Evolutionary conservation across 2,329 filamentous ascomycete species (phyloP).

Genomic region (Orbilia blumenaviensis): DNA sequence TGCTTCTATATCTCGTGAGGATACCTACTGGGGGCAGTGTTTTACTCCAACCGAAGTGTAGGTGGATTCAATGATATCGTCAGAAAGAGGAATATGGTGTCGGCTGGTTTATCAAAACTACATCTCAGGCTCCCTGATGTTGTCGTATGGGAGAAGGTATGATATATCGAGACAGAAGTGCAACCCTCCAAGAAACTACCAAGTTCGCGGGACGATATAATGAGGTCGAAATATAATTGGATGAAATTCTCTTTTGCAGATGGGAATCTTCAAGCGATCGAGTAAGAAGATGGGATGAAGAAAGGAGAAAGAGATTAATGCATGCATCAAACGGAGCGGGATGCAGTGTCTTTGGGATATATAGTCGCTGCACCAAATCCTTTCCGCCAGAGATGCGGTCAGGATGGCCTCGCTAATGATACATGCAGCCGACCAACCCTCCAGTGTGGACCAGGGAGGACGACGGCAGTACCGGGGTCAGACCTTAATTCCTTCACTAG

Average conservation of each 20-base stretch:
- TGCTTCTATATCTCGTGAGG: not conserved
- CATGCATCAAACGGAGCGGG: constrained; percentile 45
- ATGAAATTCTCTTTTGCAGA: constrained; percentile 35
- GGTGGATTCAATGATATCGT: constrained; percentile 1
- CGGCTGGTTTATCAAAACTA: constrained; percentile 22
- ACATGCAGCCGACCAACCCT: constrained; percentile 51
- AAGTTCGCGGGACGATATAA: constrained; percentile 13
- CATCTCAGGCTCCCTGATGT: constrained; percentile 29
- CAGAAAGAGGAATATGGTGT: not conserved
- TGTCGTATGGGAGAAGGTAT: constrained; percentile 5
- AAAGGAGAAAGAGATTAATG: constrained; percentile 38
- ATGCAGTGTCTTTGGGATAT: constrained; percentile 39
- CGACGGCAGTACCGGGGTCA: constrained; percentile 39
- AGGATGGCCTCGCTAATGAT: constrained; percentile 53
- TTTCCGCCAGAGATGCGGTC: constrained; percentile 42
- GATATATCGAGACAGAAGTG: constrained; percentile 30
- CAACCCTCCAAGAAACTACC: constrained; percentile 13
- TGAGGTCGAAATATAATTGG: constrained; percentile 42
- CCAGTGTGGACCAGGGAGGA: constrained; percentile 36
- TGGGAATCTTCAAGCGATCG: constrained; percentile 42
- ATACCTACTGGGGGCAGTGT: constrained; percentile 17
- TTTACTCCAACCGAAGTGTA: not conserved
- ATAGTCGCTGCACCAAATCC: constrained; percentile 40
- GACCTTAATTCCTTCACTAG: constrained; percentile 49
- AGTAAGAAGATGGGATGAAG: constrained; percentile 51